Evolutionary conservation across 1,284 basidiomycete species (phyloP), one percentile per base, ranked within the genome.

Genomic region (Ceratobasidium sp.): DNA sequence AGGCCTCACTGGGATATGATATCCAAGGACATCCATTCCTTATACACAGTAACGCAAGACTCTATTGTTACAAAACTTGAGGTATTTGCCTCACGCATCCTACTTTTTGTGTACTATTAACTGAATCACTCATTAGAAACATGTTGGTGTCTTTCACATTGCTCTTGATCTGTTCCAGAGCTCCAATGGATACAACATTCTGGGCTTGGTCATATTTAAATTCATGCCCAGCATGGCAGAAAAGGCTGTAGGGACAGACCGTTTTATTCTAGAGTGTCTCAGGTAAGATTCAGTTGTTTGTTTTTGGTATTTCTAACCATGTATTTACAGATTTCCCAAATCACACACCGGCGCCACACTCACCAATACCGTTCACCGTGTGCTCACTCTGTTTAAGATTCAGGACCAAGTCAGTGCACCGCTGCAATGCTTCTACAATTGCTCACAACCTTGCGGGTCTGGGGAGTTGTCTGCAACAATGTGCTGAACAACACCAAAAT

Each of bases 91-190:
- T n/a, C n/a, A n/a, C n/a, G n/a, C n/a, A n/a, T n/a, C n/a, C n/a
- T n/a, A n/a, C n/a, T n/a, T n/a, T n/a, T n/a, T n/a, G n/a, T n/a
- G n/a, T n/a, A n/a, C n/a, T n/a, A n/a, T n/a, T n/a, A n/a, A n/a
- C n/a, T n/a, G n/a, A n/a, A n/a, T n/a, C n/a, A n/a, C n/a, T n/a
- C n/a, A n/a, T n/a, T n/a, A n/a, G n/a, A n/a, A n/a, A n/a, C n/a
- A n/a, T n/a, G n/a, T n/a, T n/a, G 58, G 58, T 18, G 41, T 44
- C 14, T 46, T 61, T 23, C 58, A 61, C n/a, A 61, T 61, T 26
- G 58, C 41, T 7, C 58, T 61, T 44, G 58, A 61, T 23, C 41
- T 61, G 38, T 26, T 23, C 5, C 38, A 28, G 16, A 43, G 38
- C n/a, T 18, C 14, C 41, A 61, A 61, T 18, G 58, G 58, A 7